Conservation (phyloP, 2,329 filamentous ascomycete species). For the Clarireedia paspali region DNA sequence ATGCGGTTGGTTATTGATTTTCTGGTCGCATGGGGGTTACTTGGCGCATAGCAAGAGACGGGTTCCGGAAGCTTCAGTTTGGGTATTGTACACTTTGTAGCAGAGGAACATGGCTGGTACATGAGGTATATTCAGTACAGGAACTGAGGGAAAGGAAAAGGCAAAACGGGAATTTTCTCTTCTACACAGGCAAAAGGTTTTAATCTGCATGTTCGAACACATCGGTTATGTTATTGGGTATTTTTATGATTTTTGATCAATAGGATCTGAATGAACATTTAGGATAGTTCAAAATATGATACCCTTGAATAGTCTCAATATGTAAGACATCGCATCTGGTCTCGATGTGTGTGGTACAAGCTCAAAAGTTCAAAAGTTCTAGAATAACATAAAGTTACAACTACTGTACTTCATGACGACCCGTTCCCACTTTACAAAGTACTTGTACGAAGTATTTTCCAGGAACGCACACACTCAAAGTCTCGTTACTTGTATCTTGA, state of each 20-base stretch:
- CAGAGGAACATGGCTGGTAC: constrained; percentile 5
- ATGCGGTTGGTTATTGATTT: not conserved
- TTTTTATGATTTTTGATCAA: not conserved
- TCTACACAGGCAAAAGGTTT: not conserved
- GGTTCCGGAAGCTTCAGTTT: not conserved
- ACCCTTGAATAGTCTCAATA: not conserved
- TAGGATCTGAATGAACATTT: not conserved
- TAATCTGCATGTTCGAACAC: not conserved
- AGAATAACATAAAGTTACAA: not conserved
- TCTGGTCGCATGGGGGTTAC: not conserved
- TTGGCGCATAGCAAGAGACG: not conserved
- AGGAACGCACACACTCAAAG: no score
- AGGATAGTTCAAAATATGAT: not conserved
- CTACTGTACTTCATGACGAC: no score
- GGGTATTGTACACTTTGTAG: not conserved
- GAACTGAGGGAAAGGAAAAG: not conserved
- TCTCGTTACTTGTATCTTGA: no score
- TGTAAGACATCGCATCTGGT: no score
- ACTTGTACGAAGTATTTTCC: no score
- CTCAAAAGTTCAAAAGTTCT: not conserved
- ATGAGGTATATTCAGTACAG: not conserved
- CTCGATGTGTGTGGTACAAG: no score
- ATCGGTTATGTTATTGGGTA: constrained; percentile 4
- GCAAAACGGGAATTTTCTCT: not conserved
- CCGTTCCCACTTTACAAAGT: no score